Evolutionary conservation across 2,329 filamentous ascomycete species (phyloP).

Genomic region (Verticillium klebahnii): DNA sequence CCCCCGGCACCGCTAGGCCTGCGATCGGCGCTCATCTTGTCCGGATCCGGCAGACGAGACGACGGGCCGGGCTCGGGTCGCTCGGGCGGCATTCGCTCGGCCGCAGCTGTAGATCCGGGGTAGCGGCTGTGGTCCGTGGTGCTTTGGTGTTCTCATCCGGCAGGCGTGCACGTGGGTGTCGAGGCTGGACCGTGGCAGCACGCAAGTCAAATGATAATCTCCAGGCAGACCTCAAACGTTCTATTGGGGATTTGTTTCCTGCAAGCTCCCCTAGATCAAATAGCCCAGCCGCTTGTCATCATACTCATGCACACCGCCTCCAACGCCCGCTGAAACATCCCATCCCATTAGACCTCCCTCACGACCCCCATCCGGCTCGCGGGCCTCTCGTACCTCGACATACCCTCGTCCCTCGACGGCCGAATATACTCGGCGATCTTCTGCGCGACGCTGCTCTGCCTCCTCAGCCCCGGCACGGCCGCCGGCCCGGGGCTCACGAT

Average conservation of each 20-base stretch:
- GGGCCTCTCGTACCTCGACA: neutral
- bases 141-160: too few species aligned
- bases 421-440: constrained; percentile 41
- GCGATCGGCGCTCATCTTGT: neutral
- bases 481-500: neutral
- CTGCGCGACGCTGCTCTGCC: constrained; percentile 32
- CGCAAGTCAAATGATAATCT: too few species aligned
- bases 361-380: neutral
- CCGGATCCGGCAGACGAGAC: neutral
- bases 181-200: too few species aligned
- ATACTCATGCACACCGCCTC: neutral
- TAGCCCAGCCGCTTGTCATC: neutral
- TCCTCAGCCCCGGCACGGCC: constrained; percentile 8
- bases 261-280: neutral
- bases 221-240: too few species aligned
- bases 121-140: too few species aligned
- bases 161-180: too few species aligned
- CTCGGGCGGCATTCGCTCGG: neutral
- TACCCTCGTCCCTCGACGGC: constrained; percentile 11
- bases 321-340: neutral
- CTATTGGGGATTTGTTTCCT: too few species aligned
- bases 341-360: neutral
- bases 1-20: neutral
- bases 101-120: neutral
- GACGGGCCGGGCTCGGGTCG: neutral